Percentiles rank a stretch among this genome's conserved stretches.
These are phyloP conservation scores for Vitis amurensis DNA, from an alignment of 164 flowering plant genomes.

Conservation along the genomic window DNA sequence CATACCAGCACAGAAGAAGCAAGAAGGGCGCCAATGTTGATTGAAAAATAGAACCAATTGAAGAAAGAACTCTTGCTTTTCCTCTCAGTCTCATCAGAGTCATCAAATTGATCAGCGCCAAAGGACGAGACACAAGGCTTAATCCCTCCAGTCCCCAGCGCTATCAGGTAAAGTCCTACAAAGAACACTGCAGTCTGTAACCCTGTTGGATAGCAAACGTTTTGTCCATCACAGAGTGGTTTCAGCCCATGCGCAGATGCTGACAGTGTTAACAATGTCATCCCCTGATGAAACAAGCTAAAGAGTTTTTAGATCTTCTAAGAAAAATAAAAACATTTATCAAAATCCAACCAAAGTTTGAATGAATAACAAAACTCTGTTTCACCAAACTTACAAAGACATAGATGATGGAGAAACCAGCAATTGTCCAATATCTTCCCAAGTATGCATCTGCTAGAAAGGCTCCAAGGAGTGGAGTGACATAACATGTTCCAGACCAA, in stretches of 20 bases:
- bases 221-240: too few species aligned
- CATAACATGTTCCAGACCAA: conserved; percentile 43
- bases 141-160: conserved; percentile 20
- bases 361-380: too few species aligned
- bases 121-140: conserved; percentile 16
- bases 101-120: conserved; percentile 26
- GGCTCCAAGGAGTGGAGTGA: conserved; percentile 41
- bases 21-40: conserved; percentile 21
- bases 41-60: conserved; percentile 16
- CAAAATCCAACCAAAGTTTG: too few species aligned
- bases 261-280: too few species aligned
- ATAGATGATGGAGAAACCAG: conserved; percentile 30
- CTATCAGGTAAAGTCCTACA: conserved; percentile 19
- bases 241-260: too few species aligned
- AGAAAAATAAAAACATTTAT: too few species aligned
- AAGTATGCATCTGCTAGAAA: conserved; percentile 39
- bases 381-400: conserved; percentile 27
- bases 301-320: too few species aligned
- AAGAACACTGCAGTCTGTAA: conserved; percentile 2
- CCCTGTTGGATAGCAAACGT: too few species aligned
- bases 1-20: conserved; percentile 21
- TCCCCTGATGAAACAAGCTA: too few species aligned
- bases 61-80: conserved; percentile 5
- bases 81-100: conserved; percentile 11
- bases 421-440: conserved; percentile 46